Base-by-base conservation (phyloP, 2,329 filamentous ascomycete genomes). In the Microdochium bolleyi region DNA sequence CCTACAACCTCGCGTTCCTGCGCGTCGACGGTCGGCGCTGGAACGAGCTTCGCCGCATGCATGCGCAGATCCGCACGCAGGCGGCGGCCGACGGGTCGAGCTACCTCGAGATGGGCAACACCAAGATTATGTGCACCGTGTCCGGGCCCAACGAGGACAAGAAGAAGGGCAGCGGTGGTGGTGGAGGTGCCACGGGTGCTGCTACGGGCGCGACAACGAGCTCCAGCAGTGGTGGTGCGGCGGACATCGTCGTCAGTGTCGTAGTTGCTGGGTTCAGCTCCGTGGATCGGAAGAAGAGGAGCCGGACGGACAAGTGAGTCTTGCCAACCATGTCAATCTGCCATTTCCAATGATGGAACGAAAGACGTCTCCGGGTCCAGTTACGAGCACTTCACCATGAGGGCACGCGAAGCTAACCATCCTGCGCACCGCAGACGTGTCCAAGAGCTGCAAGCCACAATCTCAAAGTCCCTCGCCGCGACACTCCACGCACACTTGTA, bases 31-130 rank as follows among this genome's bases (percentile, higher is more conserved):
- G 88, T 56, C 85, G 94, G 56, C 85, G 94, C 62, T 99, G 94
- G 94, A 97, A 99, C 74, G 94, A 99, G 70, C 82, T 99, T 38
- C 90, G 94, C 25, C 85, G 89, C 8, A 80, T 96, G 50, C 84
- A 90, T 65, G 92, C 88, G 49, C 89, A 95, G 71, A 91, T 99
- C 65, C 88, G 87, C 56, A 96, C 91, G 1, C 94, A 96, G 70
- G 87, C 92, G 55, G 87, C 92, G 50, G 91, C 92, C 52, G 94
- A 97, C 62, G 94, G 94, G 34, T 95, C 89, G 48, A 89, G 87
- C 56, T 96, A 96, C 71, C 83, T 97, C 54, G 90, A 96, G 67
- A 95, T 95, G 86, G 94, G 94, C 62, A 95, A 97, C 72, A 99
- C 94, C 22, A 94, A 96, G 67, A 87, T 99, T 61, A 89, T 97